These are phyloP conservation scores for Zelonia costaricensis DNA, from an alignment of 208 protist species.

Conservation along the genomic window DNA sequence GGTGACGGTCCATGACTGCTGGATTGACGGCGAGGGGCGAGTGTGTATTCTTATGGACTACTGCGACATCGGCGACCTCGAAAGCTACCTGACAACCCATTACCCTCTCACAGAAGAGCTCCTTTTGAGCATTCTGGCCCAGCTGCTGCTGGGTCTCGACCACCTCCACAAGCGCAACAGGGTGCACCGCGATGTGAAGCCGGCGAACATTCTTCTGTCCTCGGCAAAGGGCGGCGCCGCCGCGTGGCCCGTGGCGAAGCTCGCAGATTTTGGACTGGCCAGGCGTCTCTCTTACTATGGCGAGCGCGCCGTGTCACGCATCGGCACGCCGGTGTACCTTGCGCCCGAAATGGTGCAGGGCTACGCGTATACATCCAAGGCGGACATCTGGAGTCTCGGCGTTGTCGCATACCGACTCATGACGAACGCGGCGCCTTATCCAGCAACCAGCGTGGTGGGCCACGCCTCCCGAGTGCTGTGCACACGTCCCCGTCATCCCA, in stretches of 20 bases:
- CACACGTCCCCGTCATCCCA: constrained; percentile 38
- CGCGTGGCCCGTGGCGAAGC: constrained; percentile 49
- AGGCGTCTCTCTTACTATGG: constrained; percentile 35
- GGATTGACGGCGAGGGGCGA: constrained; percentile 42
- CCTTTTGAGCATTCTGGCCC: constrained; percentile 54
- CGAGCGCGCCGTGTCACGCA: constrained; percentile 29
- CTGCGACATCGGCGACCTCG: constrained; percentile 67
- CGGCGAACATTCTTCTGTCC: constrained; percentile 87
- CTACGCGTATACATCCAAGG: constrained; percentile 60
- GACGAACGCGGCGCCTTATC: constrained; percentile 56
- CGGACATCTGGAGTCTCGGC: constrained; percentile 81
- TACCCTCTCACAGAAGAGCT: constrained; percentile 50
- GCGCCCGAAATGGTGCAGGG: constrained; percentile 62
- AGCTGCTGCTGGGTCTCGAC: constrained; percentile 70
- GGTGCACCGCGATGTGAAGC: constrained; percentile 97
- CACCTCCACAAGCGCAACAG: constrained; percentile 75
- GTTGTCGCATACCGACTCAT: constrained; percentile 69
- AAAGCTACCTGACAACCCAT: constrained; percentile 24
- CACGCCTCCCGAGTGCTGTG: constrained; percentile 18
- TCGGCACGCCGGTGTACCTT: constrained; percentile 67
- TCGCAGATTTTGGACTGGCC: constrained; percentile 74
- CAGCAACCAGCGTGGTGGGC: constrained; percentile 24
- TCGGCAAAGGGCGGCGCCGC: not conserved
- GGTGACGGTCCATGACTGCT: constrained; percentile 47
- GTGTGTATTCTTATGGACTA: constrained; percentile 80